These are phyloP conservation scores for Yamadazyma triangularis DNA, from an alignment of 1,139 yeast species.

Conservation along the genomic window DNA sequence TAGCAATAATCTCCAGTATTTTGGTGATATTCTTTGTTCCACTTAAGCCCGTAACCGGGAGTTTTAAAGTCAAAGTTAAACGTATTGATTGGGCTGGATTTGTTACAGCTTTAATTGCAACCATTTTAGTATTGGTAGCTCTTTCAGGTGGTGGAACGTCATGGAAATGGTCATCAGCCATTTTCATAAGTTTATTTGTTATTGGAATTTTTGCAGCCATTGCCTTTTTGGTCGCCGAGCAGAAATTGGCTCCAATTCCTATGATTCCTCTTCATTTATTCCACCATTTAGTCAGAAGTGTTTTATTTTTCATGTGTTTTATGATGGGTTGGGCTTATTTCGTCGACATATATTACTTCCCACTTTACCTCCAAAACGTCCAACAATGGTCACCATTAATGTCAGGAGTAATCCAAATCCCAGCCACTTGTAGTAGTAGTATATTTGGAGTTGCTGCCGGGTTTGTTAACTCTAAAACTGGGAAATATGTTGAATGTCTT, in stretches of 20 bases:
- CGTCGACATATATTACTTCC: conserved; percentile 40
- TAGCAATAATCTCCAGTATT: conserved; percentile 24
- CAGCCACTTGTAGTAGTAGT: conserved; percentile 14
- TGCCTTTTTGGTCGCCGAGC: conserved; percentile 36
- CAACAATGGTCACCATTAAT: conserved; percentile 9
- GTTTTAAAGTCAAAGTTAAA: conserved; percentile 24
- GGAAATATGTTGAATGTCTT: conserved; percentile 38
- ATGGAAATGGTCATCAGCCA: conserved; percentile 45
- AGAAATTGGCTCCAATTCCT: conserved; percentile 29
- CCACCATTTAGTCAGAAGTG: conserved; percentile 25
- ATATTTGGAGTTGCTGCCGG: conserved; percentile 23
- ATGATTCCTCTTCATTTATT: conserved; percentile 50
- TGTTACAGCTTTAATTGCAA: conserved; percentile 36
- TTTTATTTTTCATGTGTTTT: conserved; percentile 35
- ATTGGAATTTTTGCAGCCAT: conserved; percentile 39
- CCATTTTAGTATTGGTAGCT: conserved; percentile 43
- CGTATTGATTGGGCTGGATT: conserved; percentile 49
- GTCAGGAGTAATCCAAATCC: conserved; percentile 10
- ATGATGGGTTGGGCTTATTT: conserved; percentile 47
- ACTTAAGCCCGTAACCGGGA: conserved; percentile 19
- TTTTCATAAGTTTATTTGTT: conserved; percentile 40
- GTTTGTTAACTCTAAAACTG: conserved; percentile 33
- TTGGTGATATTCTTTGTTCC: conserved; percentile 25
- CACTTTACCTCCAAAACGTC: conserved; percentile 46
- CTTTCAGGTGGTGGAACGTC: conserved; percentile 52